Percentiles rank a stretch among this genome's conserved stretches.
These are phyloP conservation scores for Apiotrichum gracile DNA, from an alignment of 1,284 basidiomycete species.

Conservation along the genomic window DNA sequence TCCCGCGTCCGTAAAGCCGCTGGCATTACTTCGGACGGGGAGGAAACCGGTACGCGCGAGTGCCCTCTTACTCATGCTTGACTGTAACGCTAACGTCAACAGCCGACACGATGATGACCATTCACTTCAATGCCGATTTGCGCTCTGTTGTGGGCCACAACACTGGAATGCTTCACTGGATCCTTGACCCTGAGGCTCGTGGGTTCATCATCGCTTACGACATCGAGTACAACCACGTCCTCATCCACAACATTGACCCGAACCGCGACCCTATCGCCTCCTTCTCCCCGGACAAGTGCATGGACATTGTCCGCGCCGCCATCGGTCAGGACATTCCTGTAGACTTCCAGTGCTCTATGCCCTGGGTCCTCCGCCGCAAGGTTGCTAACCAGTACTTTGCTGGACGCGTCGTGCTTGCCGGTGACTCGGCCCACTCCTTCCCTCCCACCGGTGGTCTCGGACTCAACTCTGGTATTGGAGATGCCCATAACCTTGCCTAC, in stretches of 20 bases:
- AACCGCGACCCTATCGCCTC: slow-evolving; percentile 13
- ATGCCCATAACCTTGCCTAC: slow-evolving; percentile 23
- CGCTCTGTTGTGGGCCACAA: slow-evolving; percentile 20
- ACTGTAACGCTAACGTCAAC: not conserved
- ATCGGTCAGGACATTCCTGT: slow-evolving; percentile 20
- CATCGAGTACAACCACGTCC: slow-evolving; percentile 23
- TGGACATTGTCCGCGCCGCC: slow-evolving; percentile 19
- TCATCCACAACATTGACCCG: slow-evolving; percentile 25
- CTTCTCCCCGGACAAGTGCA: slow-evolving; percentile 21
- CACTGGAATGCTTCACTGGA: slow-evolving; percentile 27
- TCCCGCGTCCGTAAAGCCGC: slow-evolving; percentile 16
- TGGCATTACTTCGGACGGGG: slow-evolving; percentile 20
- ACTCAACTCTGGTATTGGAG: slow-evolving; percentile 25
- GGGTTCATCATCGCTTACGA: slow-evolving; percentile 28
- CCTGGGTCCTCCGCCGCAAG: slow-evolving; percentile 24
- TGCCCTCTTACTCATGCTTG: not conserved
- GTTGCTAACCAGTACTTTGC: slow-evolving; percentile 21
- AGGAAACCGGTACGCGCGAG: slow-evolving; percentile 15
- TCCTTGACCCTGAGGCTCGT: slow-evolving; percentile 22
- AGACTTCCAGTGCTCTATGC: slow-evolving; percentile 20
- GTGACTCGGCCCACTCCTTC: slow-evolving; percentile 22
- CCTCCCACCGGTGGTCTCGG: slow-evolving; percentile 27
- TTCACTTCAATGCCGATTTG: slow-evolving; percentile 24
- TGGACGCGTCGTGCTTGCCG: slow-evolving; percentile 18
- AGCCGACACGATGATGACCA: slow-evolving; percentile 24